These are phyloP conservation scores for Chrysoporthe austroafricana DNA, from an alignment of 2,329 filamentous ascomycete genomes.

Conservation along the genomic window DNA sequence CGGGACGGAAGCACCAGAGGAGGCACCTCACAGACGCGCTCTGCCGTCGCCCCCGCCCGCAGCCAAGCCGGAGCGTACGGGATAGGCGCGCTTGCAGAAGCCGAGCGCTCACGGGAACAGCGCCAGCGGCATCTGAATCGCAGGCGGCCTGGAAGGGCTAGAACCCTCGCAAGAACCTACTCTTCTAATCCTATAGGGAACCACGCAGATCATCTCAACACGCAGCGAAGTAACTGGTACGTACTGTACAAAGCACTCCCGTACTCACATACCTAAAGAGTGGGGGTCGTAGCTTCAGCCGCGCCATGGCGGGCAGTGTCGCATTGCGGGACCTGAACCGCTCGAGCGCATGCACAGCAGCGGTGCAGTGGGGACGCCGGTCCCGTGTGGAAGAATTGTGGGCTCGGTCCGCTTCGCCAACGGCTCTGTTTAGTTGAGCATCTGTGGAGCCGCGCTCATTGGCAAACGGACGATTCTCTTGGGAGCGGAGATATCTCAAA, in stretches of 20 bases:
- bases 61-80: not conserved
- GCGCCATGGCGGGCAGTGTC: not conserved
- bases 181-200: not conserved
- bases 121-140: not conserved
- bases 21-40: not conserved
- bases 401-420: constrained; percentile 1
- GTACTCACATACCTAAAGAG: not conserved
- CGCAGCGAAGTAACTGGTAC: not conserved
- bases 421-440: not conserved
- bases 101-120: not conserved
- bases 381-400: not conserved
- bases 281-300: constrained; percentile 10
- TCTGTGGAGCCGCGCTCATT: constrained; percentile 11
- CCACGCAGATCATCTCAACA: not conserved
- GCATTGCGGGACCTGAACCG: not conserved
- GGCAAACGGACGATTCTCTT: not conserved
- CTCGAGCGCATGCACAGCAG: constrained; percentile 3
- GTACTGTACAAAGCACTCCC: not conserved
- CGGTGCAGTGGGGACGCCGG: not conserved
- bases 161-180: not conserved
- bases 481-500: not conserved
- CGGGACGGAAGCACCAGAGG: not conserved
- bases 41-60: not conserved
- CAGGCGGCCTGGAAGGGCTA: not conserved
- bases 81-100: constrained; percentile 1